Evolutionary conservation across 257 asterid species (phyloP).

Genomic region (Coffea canephora): DNA sequence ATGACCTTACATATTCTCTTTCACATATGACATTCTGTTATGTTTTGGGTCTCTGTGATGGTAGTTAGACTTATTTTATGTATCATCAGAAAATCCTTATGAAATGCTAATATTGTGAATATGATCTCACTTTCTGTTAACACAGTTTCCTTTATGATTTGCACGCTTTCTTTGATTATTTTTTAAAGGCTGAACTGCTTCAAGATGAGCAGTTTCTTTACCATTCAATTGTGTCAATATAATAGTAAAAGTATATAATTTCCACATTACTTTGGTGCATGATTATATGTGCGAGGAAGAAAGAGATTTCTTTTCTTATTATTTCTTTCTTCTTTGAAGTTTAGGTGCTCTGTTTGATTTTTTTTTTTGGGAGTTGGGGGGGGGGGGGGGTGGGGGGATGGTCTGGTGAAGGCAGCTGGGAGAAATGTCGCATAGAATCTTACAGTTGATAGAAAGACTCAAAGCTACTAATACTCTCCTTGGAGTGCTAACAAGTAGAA

Average conservation of each 20-base stretch:
- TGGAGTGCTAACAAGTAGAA: too few species aligned
- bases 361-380: too few species aligned
- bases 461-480: too few species aligned
- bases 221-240: neutral
- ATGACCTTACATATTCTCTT: slow-evolving; percentile 17
- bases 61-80: neutral
- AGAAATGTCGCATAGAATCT: too few species aligned
- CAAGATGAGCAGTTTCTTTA: too few species aligned
- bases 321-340: neutral
- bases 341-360: neutral
- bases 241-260: neutral
- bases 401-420: too few species aligned
- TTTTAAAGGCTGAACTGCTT: neutral
- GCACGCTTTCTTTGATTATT: neutral
- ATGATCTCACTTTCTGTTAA: neutral
- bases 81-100: neutral
- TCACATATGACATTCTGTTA: neutral
- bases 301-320: neutral
- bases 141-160: neutral
- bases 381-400: too few species aligned
- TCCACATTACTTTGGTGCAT: too few species aligned
- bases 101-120: neutral
- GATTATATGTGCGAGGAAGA: neutral
- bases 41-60: neutral
- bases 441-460: too few species aligned